These are phyloP conservation scores for Phytophthora pseudosyringae DNA, from an alignment of 352 stramenopile genomes.

Conservation along the genomic window DNA sequence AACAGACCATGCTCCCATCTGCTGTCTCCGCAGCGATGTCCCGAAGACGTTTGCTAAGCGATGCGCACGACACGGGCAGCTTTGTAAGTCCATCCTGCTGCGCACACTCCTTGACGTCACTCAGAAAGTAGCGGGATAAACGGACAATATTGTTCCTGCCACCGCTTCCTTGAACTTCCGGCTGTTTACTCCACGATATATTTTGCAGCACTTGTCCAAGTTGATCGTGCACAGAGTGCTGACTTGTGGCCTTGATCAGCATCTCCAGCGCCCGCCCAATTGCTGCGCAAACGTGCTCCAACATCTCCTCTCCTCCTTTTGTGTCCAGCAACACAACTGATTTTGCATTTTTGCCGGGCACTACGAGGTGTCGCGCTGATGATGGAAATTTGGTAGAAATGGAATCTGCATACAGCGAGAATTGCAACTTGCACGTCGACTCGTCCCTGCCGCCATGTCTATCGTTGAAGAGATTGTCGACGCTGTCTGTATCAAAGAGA, in stretches of 20 bases:
- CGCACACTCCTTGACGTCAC: constrained; percentile 42
- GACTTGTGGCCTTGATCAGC: constrained; percentile 19
- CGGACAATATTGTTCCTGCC: constrained; percentile 27
- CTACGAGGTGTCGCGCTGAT: constrained; percentile 43
- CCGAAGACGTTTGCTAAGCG: constrained; percentile 50
- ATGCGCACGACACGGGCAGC: constrained; percentile 44
- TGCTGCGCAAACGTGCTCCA: constrained; percentile 50
- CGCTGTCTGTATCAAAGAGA: background rate
- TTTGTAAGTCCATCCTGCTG: constrained; percentile 47
- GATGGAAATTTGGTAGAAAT: constrained; percentile 52
- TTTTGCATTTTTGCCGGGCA: constrained; percentile 28
- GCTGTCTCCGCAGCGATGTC: constrained; percentile 30
- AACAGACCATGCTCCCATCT: constrained; percentile 6
- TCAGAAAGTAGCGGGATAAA: constrained; percentile 44
- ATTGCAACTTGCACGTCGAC: constrained; percentile 24
- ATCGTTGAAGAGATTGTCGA: background rate
- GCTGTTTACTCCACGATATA: constrained; percentile 10
- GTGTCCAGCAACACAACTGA: constrained; percentile 46
- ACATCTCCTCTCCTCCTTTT: constrained; percentile 46
- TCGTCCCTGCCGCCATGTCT: background rate
- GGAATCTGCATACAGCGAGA: constrained; percentile 59
- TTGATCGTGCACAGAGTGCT: constrained; percentile 22
- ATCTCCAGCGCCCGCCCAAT: constrained; percentile 41
- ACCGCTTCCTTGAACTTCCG: constrained; percentile 4
- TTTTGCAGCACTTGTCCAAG: constrained; percentile 25